A percentile compares a stretch with the other conserved stretches of the same genome.
Conservation (phyloP, 2,329 filamentous ascomycete species). For the Botrytis cinerea region DNA sequence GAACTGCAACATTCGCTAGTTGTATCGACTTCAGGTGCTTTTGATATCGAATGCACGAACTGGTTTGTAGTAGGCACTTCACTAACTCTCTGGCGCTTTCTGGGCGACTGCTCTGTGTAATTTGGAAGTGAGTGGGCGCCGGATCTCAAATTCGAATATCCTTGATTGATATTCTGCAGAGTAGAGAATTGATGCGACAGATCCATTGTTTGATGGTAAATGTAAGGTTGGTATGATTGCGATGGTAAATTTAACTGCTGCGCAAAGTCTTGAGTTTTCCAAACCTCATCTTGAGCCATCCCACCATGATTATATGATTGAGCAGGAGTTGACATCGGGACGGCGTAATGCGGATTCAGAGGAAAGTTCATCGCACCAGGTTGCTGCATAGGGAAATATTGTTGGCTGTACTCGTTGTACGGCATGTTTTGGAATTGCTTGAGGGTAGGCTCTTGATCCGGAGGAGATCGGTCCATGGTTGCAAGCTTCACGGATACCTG, state of each 20-base stretch:
- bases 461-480: conserved; percentile 13
- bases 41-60: background rate
- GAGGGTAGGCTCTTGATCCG: background rate
- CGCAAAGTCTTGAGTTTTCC: background rate
- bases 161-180: background rate
- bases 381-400: conserved; percentile 4
- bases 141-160: conserved; percentile 4
- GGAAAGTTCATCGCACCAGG: background rate
- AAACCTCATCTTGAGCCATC: conserved; percentile 2
- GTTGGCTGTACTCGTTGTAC: conserved; percentile 20
- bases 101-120: background rate
- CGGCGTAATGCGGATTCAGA: background rate
- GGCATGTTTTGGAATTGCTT: conserved; percentile 3
- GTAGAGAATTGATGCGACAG: background rate
- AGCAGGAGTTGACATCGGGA: background rate
- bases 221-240: conserved; percentile 5
- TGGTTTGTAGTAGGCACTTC: background rate
- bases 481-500: conserved; percentile 4
- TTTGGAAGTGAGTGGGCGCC: conserved; percentile 3
- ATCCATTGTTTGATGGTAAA: background rate
- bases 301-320: background rate
- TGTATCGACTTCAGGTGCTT: background rate
- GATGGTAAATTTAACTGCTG: conserved; percentile 11
- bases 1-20: conserved; percentile 39
- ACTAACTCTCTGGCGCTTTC: conserved; percentile 16